These are phyloP conservation scores for Eruca vesicaria DNA, from an alignment of 441 rosid genomes.

Conservation along the genomic window DNA sequence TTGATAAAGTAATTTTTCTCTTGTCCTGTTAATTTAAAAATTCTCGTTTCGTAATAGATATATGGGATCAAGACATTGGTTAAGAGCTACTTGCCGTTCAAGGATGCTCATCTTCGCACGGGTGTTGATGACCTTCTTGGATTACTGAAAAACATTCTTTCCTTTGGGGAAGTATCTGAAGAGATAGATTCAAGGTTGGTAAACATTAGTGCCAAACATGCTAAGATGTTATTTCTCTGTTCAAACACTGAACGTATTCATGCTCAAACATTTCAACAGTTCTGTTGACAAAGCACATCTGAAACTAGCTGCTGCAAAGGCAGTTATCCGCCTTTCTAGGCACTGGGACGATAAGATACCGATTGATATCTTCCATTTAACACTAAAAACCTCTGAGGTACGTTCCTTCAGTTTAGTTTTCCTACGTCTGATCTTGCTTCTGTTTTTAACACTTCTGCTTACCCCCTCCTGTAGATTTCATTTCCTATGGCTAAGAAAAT, in stretches of 20 bases:
- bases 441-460: constrained; percentile 19
- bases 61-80: constrained; percentile 95
- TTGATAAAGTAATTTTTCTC: no score
- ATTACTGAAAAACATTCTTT: constrained; percentile 65
- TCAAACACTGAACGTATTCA: constrained; percentile 24
- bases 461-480: constrained; percentile 53
- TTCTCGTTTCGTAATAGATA: constrained; percentile 47
- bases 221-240: constrained; percentile 10
- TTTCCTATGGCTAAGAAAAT: constrained; percentile 78
- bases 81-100: constrained; percentile 91
- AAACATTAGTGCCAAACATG: constrained; percentile 2
- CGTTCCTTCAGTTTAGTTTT: constrained; percentile 14
- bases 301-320: constrained; percentile 96
- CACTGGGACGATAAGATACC: constrained; percentile 96
- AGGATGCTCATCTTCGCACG: constrained; percentile 95
- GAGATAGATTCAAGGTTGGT: constrained; percentile 79
- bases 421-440: constrained; percentile 10
- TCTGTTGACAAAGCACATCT: constrained; percentile 89
- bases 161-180: constrained; percentile 80
- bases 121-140: constrained; percentile 75
- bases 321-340: constrained; percentile 85
- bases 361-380: constrained; percentile 73
- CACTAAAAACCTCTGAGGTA: constrained; percentile 80
- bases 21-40: constrained; percentile 13
- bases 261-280: constrained; percentile 56